These are phyloP conservation scores for Gyromitra esculenta DNA, from an alignment of 2,329 filamentous ascomycete species.

Conservation along the genomic window DNA sequence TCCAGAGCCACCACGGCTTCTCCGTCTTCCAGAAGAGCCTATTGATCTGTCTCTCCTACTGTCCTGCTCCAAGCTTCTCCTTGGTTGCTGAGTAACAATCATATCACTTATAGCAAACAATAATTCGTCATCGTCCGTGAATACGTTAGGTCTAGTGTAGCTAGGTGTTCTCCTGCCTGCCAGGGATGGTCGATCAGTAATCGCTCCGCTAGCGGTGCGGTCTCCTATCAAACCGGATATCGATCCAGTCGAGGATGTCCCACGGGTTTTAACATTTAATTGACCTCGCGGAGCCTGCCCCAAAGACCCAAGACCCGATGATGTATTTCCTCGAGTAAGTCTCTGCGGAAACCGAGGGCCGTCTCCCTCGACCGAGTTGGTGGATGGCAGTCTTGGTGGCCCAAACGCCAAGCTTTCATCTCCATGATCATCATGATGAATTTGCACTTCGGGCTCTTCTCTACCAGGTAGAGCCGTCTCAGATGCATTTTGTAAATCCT, in stretches of 20 bases:
- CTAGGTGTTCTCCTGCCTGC: conserved; percentile 55
- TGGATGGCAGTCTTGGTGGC: conserved; percentile 36
- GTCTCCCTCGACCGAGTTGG: conserved; percentile 31
- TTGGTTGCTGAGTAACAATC: conserved; percentile 52
- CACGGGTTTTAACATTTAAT: conserved; percentile 23
- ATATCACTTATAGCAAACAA: conserved; percentile 58
- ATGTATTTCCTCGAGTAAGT: conserved; percentile 26
- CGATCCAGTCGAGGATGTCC: conserved; percentile 35
- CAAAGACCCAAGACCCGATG: conserved; percentile 35
- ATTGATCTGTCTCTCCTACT: conserved; percentile 48
- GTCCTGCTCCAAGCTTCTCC: conserved; percentile 56
- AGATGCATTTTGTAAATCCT: conserved; percentile 55
- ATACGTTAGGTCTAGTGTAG: conserved; percentile 50
- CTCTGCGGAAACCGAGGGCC: conserved; percentile 27
- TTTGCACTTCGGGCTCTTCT: conserved; percentile 48
- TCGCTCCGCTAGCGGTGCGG: background rate
- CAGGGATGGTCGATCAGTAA: conserved; percentile 38
- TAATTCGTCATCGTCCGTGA: conserved; percentile 56
- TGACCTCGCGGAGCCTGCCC: conserved; percentile 23
- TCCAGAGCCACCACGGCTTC: conserved; percentile 32
- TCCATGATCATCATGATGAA: conserved; percentile 29
- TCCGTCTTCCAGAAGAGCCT: conserved; percentile 35
- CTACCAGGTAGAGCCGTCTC: conserved; percentile 49
- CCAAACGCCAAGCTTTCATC: conserved; percentile 49
- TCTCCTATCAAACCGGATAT: conserved; percentile 37